A percentile compares a stretch with the other conserved stretches of the same genome.
These are phyloP conservation scores for Williopsis jadinii DNA, from an alignment of 1,139 yeast species.

Conservation along the genomic window DNA sequence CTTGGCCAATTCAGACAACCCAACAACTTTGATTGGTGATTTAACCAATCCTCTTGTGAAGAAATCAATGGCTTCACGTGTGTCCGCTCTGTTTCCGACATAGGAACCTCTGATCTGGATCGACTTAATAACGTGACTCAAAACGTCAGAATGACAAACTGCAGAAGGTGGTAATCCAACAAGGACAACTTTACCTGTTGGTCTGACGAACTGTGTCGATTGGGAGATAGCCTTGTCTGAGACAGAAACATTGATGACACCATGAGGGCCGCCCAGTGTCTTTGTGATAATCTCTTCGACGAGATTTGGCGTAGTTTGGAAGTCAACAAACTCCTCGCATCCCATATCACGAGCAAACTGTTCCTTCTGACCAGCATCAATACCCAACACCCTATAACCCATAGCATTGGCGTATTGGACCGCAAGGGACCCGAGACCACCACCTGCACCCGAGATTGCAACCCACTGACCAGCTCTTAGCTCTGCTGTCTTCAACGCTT, in stretches of 20 bases:
- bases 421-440: conserved; percentile 79
- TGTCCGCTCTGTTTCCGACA: conserved; percentile 77
- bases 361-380: conserved; percentile 71
- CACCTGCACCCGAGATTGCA: conserved; percentile 76
- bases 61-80: conserved; percentile 72
- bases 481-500: conserved; percentile 68
- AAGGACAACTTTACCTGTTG: conserved; percentile 70
- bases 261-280: conserved; percentile 76
- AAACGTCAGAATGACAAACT: conserved; percentile 52
- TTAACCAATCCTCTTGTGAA: conserved; percentile 61
- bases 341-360: conserved; percentile 50
- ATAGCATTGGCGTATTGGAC: conserved; percentile 77
- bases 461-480: conserved; percentile 72
- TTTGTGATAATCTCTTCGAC: conserved; percentile 46
- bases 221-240: conserved; percentile 66
- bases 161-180: conserved; percentile 80
- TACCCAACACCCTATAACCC: conserved; percentile 72
- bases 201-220: conserved; percentile 63
- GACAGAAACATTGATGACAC: conserved; percentile 73
- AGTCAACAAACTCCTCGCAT: conserved; percentile 67
- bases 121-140: conserved; percentile 59
- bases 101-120: conserved; percentile 65
- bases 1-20: conserved; percentile 50
- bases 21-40: conserved; percentile 62
- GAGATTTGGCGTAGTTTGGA: conserved; percentile 43